A percentile compares a stretch with the other conserved stretches of the same genome.
phyloP scores from a whole-genome alignment of 2,329 filamentous ascomycete species.

The Ustilaginoidea virens region DNA sequence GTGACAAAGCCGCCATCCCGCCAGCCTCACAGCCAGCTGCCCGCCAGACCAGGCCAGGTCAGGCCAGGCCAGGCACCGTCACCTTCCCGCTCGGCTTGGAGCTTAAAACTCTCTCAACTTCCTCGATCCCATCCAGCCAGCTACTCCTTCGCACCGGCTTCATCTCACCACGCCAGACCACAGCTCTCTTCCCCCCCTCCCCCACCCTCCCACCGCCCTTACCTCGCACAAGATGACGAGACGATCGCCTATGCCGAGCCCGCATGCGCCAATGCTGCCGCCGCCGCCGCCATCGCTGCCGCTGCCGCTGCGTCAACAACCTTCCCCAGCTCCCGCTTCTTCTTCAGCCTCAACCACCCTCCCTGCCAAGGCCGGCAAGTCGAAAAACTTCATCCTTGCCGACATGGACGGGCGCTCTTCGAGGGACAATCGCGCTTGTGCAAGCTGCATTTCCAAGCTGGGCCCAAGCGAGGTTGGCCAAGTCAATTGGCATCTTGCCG shows the following conservation, averaged over 20 bases:
- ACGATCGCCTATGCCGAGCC: conserved; percentile 27
- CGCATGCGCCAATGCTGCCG: conserved; percentile 27
- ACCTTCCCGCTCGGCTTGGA: too few species aligned
- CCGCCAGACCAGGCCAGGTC: too few species aligned
- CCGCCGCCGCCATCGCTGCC: conserved; percentile 27
- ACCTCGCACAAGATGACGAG: conserved; percentile 23
- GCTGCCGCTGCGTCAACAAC: conserved; percentile 27
- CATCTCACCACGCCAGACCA: neutral
- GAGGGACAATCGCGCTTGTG: conserved; percentile 21
- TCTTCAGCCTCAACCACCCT: conserved; percentile 3
- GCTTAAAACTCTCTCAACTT: too few species aligned
- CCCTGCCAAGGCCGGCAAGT: conserved; percentile 4
- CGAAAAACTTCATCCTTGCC: conserved; percentile 31
- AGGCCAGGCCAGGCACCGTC: too few species aligned
- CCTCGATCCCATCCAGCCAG: too few species aligned
- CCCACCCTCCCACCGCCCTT: neutral
- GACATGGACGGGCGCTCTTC: conserved; percentile 22
- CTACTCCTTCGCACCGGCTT: neutral
- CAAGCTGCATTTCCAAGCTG: conserved; percentile 22
- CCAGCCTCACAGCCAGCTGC: too few species aligned
- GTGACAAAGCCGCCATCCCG: too few species aligned
- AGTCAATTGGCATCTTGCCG: conserved; percentile 16
- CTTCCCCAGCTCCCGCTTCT: conserved; percentile 12
- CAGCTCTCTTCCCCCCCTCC: neutral
- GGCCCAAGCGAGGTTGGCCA: conserved; percentile 12